Evolutionary conservation across 2,329 filamentous ascomycete species (phyloP).

Genomic region (Fragosphaeria purpurea): DNA sequence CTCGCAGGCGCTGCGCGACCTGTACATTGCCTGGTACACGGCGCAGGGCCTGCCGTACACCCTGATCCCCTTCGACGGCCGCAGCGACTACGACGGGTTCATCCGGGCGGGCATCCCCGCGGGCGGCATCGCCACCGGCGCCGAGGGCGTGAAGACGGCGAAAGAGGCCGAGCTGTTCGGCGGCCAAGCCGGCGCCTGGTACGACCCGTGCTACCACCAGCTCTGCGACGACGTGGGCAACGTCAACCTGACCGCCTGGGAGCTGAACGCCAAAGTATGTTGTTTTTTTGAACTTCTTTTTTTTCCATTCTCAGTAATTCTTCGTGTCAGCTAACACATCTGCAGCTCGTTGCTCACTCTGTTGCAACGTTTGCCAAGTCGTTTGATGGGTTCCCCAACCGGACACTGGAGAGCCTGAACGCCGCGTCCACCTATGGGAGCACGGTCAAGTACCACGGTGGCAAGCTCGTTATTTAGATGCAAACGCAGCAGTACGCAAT

Average conservation of each 20-base stretch:
- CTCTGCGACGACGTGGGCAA: constrained; percentile 51
- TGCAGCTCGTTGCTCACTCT: constrained; percentile 56
- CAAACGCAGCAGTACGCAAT: neutral
- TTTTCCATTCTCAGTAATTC: neutral
- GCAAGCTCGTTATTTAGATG: constrained; percentile 34
- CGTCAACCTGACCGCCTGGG: constrained; percentile 50
- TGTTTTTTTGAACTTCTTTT: neutral
- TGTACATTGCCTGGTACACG: constrained; percentile 60
- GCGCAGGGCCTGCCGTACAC: constrained; percentile 54
- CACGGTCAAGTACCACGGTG: constrained; percentile 38
- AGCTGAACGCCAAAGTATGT: constrained; percentile 47
- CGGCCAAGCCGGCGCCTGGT: constrained; percentile 53
- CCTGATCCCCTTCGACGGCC: constrained; percentile 65
- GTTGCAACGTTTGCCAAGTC: constrained; percentile 60
- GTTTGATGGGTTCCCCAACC: constrained; percentile 54
- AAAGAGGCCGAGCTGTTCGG: constrained; percentile 59
- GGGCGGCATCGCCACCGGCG: constrained; percentile 68
- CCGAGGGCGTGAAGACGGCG: constrained; percentile 64
- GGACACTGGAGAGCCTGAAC: constrained; percentile 22
- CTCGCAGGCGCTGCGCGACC: constrained; percentile 56
- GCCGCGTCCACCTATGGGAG: constrained; percentile 20
- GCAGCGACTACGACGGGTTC: constrained; percentile 72
- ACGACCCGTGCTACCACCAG: constrained; percentile 52
- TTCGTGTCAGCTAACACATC: neutral
- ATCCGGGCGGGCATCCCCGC: constrained; percentile 62